A percentile compares a stretch with the other conserved stretches of the same genome.
These are phyloP conservation scores for Pseudozyma sp. DNA, from an alignment of 1,284 basidiomycete species.

Conservation along the genomic window DNA sequence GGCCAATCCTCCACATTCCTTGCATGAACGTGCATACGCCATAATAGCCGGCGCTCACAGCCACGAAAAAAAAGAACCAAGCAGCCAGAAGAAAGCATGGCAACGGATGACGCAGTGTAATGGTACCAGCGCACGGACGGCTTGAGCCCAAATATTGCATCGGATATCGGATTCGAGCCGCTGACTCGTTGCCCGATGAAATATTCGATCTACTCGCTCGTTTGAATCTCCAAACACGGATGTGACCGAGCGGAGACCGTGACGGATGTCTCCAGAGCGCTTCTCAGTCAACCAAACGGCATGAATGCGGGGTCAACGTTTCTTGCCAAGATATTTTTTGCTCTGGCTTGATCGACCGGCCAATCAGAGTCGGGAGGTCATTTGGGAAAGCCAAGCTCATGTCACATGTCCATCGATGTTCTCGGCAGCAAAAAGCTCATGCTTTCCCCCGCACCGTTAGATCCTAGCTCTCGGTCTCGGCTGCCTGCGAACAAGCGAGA, in stretches of 20 bases:
- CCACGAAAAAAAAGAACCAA: not conserved
- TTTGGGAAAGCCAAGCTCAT: not conserved
- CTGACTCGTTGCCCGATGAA: not conserved
- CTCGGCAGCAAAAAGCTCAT: not conserved
- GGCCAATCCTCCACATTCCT: not conserved
- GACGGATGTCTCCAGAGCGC: conserved; percentile 4
- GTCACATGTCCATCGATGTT: conserved; percentile 6
- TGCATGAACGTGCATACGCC: too few species aligned
- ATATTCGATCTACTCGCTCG: not conserved
- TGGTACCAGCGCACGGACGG: too few species aligned
- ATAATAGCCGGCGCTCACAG: too few species aligned
- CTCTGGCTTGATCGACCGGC: not conserved
- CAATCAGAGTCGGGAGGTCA: not conserved
- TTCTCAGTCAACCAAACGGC: not conserved
- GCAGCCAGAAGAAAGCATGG: too few species aligned
- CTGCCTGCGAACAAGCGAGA: too few species aligned
- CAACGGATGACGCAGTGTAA: too few species aligned
- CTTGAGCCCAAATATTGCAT: too few species aligned
- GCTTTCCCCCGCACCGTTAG: not conserved
- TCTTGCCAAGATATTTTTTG: not conserved
- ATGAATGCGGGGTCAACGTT: not conserved
- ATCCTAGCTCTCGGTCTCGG: not conserved
- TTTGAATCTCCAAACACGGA: not conserved
- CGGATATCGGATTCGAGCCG: too few species aligned
- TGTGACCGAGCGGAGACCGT: not conserved